phyloP scores from a whole-genome alignment of 108 stramenopile species.

The Parmales sp. region DNA sequence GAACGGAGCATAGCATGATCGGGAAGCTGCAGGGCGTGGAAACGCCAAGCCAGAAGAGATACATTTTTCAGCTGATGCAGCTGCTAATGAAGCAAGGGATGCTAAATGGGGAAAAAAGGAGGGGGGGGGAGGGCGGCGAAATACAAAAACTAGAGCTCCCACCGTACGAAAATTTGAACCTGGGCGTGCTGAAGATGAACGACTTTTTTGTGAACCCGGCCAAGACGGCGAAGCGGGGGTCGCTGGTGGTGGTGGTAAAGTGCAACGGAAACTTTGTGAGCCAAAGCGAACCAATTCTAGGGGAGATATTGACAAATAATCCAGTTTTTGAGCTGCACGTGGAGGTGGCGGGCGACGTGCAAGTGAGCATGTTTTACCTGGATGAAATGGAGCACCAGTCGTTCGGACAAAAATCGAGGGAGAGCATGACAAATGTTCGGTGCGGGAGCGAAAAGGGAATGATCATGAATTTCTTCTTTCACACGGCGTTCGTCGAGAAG shows the following conservation, averaged over 20 bases:
- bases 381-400: background rate
- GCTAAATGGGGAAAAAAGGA: background rate
- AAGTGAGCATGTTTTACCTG: conserved; percentile 1
- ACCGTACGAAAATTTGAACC: background rate
- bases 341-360: background rate
- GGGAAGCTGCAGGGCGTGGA: conserved; percentile 5
- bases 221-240: background rate
- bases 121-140: background rate
- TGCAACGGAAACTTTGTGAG: background rate
- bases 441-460: conserved; percentile 10
- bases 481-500: background rate
- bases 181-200: background rate
- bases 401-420: background rate
- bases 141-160: background rate
- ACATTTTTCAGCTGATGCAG: conserved; percentile 6
- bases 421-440: no score
- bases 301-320: background rate
- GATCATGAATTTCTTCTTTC: conserved; percentile 5
- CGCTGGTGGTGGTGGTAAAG: background rate
- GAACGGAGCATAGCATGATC: background rate
- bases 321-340: background rate
- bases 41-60: conserved; percentile 1
- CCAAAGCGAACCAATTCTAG: background rate
- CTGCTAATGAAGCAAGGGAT: background rate
- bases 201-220: background rate